These are phyloP conservation scores for Solanum hybrid DNA, from an alignment of 305 asterid species.

Conservation along the genomic window DNA sequence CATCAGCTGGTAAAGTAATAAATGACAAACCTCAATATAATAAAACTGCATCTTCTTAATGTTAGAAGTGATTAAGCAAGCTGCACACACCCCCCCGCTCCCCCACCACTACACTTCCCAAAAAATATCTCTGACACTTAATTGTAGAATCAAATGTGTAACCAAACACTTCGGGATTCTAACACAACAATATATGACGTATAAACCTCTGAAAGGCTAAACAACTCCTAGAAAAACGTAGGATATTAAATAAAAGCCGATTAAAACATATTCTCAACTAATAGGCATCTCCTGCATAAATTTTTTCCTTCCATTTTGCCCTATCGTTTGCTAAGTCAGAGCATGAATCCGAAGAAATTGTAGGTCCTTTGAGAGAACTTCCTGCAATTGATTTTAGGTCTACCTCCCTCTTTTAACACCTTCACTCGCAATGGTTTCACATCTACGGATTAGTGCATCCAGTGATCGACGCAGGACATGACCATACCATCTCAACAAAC, in stretches of 20 bases:
- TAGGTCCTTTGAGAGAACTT: not conserved
- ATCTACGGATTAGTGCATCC: not conserved
- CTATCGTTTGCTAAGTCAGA: not conserved
- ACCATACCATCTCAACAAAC: not conserved
- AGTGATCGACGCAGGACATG: not conserved
- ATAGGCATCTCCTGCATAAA: not conserved
- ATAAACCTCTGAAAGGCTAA: not conserved
- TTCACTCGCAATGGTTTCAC: not conserved
- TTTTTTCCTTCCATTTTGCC: not conserved
- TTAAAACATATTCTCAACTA: not conserved
- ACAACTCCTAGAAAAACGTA: not conserved
- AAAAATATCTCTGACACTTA: not conserved
- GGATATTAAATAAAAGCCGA: not conserved
- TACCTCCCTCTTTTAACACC: not conserved
- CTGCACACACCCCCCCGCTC: not conserved
- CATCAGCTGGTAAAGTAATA: not conserved
- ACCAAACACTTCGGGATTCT: not conserved
- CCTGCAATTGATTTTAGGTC: not conserved
- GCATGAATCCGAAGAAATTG: not conserved
- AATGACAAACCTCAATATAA: not conserved
- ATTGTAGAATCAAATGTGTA: not conserved
- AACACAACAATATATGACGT: not conserved
- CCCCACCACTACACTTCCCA: not conserved
- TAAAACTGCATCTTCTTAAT: not conserved
- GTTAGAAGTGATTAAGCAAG: not conserved